phyloP scores from a whole-genome alignment of 108 stramenopile species.

The Asterionellopsis glacialis region DNA sequence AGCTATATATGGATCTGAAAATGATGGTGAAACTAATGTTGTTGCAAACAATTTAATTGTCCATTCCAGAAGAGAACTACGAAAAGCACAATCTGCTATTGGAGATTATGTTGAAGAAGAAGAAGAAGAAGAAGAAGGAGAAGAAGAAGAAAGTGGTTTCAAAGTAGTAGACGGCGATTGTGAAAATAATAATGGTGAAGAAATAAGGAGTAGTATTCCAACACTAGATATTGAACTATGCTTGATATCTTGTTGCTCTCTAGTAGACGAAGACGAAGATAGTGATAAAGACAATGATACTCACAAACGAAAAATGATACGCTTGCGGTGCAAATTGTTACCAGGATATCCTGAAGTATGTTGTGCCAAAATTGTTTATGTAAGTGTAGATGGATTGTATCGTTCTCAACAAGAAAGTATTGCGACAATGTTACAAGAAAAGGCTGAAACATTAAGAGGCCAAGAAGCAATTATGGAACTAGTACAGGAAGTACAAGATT shows the following conservation, averaged over 20 bases:
- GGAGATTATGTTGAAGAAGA: constrained; percentile 10
- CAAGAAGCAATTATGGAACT: constrained; percentile 44
- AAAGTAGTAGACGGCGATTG: neutral
- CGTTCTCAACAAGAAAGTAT: constrained; percentile 23
- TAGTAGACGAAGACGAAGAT: no score
- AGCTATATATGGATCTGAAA: constrained; percentile 23
- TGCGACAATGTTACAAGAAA: constrained; percentile 13
- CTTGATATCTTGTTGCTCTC: no score
- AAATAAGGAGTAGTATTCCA: constrained; percentile 6
- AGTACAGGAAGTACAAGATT: constrained; percentile 30
- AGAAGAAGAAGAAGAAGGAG: constrained; percentile 6
- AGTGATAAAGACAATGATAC: neutral
- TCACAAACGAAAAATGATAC: neutral
- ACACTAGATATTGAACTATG: constrained; percentile 21
- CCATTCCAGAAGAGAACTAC: neutral
- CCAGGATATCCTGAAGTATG: constrained; percentile 31
- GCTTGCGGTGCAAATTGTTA: constrained; percentile 10
- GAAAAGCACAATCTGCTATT: neutral
- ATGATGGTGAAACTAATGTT: neutral
- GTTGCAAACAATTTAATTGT: neutral
- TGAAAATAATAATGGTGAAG: no score
- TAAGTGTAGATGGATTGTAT: constrained; percentile 8
- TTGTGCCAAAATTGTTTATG: constrained; percentile 21
- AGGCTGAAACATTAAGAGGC: constrained; percentile 23
- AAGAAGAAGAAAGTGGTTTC: constrained; percentile 9